Base-by-base conservation (phyloP, 1,284 basidiomycete genomes). In the Afroboletus lepidellus region DNA sequence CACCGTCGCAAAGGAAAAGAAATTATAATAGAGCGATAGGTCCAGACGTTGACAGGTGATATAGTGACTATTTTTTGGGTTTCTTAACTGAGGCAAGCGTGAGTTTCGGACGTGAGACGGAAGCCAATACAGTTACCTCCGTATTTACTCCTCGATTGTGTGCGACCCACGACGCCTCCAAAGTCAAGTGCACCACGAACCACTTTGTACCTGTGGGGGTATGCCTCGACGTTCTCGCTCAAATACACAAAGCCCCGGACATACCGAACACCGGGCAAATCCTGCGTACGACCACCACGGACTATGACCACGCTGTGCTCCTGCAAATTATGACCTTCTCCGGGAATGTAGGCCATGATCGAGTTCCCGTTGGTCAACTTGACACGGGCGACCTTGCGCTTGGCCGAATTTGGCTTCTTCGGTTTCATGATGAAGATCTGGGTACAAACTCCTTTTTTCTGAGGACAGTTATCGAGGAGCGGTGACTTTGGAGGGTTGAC, bases 391-490 rank as follows among this genome's bases (percentile, higher is more conserved):
- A 98, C 92, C 75, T 98, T 99, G 57, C 97, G 91, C 66, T 98
- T 94, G 41, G 95, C 95, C 38, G 96, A 99, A 74, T 99, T 99
- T 59, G 97, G 97, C 70, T 99, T 99, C 78, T 95, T 98, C 23
- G 97, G 97, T 67, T 90, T 94, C 61, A 79, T 82, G 41, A 85
- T 90, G 71, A 90, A 89, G 23, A 98, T 84, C 60, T 87, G 84
- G 27, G 86, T 83, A 67, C 92, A 90, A 53, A 98, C 93, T 33
- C 91, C 94, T 70, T 96, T 97, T 62, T 85, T 85, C 73, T 97
- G 94, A 12, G 87, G 90, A 66, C 82, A 87, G 29, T 71, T 76
- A 56, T 89, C 76, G 23, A 98, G 80, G 11, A 94, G 81, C 1
- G 94, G 94, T 5, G 92, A 84, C 64, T 81, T 85, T 20, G 85